Conservation (phyloP, 2,329 filamentous ascomycete species). For the Kalaharituber pfeilii region DNA sequence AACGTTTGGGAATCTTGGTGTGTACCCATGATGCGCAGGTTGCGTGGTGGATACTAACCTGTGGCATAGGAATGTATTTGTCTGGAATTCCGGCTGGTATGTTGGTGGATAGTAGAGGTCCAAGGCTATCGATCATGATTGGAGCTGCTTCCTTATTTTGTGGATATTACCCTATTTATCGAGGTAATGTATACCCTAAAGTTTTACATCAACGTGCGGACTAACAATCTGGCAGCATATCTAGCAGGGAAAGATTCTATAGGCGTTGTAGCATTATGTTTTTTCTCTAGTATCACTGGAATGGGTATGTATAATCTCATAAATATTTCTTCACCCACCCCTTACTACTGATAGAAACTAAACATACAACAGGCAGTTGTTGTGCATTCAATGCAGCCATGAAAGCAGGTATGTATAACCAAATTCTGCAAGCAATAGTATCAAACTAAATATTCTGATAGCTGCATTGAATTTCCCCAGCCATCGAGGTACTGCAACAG, state of each 20-base stretch:
- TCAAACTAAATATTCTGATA: background rate
- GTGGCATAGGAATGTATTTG: constrained; percentile 18
- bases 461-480: background rate
- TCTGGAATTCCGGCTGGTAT: constrained; percentile 59
- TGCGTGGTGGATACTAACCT: background rate
- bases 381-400: constrained; percentile 77
- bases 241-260: constrained; percentile 32
- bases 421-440: background rate
- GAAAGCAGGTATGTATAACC: constrained; percentile 41
- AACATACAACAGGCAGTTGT: constrained; percentile 43
- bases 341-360: background rate
- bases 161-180: constrained; percentile 74
- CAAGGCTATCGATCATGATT: constrained; percentile 57
- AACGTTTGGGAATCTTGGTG: constrained; percentile 29
- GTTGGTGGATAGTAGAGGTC: constrained; percentile 66
- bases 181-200: constrained; percentile 39
- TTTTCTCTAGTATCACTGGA: constrained; percentile 74
- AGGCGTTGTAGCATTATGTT: constrained; percentile 44
- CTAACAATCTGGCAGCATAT: constrained; percentile 10
- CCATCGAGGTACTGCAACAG: constrained; percentile 66
- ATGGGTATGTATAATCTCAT: constrained; percentile 39
- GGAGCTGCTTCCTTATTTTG: constrained; percentile 54
- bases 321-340: too few relatives aligned
- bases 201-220: background rate
- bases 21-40: too few relatives aligned